A percentile compares a stretch with the other conserved stretches of the same genome.
Evolutionary conservation across 1,139 yeast species (phyloP).

Genomic region (Ogataea hybrid): DNA sequence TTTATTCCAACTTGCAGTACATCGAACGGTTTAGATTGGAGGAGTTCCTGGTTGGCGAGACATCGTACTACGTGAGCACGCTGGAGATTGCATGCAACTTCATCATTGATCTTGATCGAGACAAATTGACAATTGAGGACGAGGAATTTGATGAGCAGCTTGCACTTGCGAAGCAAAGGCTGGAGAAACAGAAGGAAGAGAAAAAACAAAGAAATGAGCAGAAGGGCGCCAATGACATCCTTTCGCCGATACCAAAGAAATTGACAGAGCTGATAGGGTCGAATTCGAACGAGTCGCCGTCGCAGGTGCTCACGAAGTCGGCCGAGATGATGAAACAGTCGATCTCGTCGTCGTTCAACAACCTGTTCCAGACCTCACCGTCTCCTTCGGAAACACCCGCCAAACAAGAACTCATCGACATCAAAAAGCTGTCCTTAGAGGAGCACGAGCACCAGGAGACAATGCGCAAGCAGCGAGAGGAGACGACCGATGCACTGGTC

Average conservation of each 20-base stretch:
- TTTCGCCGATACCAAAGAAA: slow-evolving; percentile 24
- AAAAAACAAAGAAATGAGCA: slow-evolving; percentile 17
- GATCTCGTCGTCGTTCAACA: slow-evolving; percentile 34
- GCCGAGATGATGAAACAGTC: slow-evolving; percentile 55
- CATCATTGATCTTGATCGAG: slow-evolving; percentile 56
- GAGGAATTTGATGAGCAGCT: slow-evolving; percentile 53
- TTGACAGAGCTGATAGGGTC: slow-evolving; percentile 24
- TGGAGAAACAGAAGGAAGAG: slow-evolving; percentile 23
- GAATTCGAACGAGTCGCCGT: slow-evolving; percentile 40
- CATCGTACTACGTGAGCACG: slow-evolving; percentile 82
- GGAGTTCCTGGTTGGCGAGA: slow-evolving; percentile 80
- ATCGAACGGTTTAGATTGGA: slow-evolving; percentile 80
- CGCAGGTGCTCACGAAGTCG: slow-evolving; percentile 49
- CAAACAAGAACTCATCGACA: slow-evolving; percentile 24
- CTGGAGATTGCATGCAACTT: slow-evolving; percentile 82
- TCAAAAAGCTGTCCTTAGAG: slow-evolving; percentile 30
- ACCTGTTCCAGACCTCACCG: slow-evolving; percentile 42
- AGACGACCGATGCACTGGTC: no score
- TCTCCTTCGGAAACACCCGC: slow-evolving; percentile 26
- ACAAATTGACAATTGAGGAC: slow-evolving; percentile 58
- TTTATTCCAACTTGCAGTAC: slow-evolving; percentile 77
- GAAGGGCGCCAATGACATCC: slow-evolving; percentile 16
- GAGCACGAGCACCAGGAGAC: slow-evolving; percentile 29
- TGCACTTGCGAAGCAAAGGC: slow-evolving; percentile 33
- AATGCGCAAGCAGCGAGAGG: no score